Percentiles rank a stretch among this genome's conserved stretches.
phyloP scores from a whole-genome alignment of 148 eudicot species.

The Amaranthus cruentus region DNA sequence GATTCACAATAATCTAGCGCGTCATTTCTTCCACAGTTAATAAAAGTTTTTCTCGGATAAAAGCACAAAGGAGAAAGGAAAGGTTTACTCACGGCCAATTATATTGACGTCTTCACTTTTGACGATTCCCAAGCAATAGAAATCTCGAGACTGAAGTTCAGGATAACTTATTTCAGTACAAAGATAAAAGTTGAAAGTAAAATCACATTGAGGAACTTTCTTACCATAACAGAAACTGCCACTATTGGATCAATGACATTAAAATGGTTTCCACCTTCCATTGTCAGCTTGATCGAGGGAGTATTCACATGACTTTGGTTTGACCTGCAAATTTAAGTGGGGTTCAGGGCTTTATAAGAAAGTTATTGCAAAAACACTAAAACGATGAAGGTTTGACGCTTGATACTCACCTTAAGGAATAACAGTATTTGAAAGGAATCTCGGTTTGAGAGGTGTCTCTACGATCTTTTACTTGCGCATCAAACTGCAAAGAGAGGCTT shows the following conservation, averaged over 20 bases:
- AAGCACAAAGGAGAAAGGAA: background rate
- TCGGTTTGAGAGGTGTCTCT: conserved; percentile 44
- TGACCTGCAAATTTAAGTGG: no score
- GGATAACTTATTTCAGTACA: background rate
- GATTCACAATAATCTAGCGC: no score
- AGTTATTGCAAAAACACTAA: no score
- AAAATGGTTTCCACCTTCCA: no score
- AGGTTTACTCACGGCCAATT: conserved; percentile 35
- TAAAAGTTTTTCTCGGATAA: background rate
- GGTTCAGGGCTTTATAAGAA: no score
- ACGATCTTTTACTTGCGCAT: conserved; percentile 45
- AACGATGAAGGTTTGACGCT: no score
- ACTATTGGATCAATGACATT: no score
- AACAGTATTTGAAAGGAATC: conserved; percentile 73
- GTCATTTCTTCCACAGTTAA: background rate
- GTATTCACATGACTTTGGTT: no score
- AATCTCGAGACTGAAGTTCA: conserved; percentile 36
- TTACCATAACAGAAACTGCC: no score
- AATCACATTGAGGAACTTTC: conserved; percentile 43
- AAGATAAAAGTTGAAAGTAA: background rate
- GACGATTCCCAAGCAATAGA: conserved; percentile 67
- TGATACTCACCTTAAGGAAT: conserved; percentile 50
- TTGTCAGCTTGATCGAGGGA: no score
- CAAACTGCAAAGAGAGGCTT: conserved; percentile 28
- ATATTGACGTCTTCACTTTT: conserved; percentile 57